These are phyloP conservation scores for Bryoglossum gracile DNA, from an alignment of 495 filamentous ascomycete genomes.

Conservation along the genomic window DNA sequence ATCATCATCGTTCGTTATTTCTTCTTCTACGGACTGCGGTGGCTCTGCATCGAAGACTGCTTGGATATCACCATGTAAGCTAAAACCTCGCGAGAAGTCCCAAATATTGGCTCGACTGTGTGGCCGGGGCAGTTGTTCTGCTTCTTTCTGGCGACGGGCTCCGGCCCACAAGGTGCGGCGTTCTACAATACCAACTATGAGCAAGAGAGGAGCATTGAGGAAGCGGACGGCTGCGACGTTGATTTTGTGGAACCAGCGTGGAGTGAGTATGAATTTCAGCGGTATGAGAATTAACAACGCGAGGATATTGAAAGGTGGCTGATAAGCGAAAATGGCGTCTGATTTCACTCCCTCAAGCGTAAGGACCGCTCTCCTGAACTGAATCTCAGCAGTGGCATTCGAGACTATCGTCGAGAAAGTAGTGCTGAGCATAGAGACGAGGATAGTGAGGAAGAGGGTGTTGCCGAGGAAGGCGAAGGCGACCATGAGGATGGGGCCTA, in stretches of 20 bases:
- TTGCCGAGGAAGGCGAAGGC: slow-evolving; percentile 68
- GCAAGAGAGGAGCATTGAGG: slow-evolving; percentile 58
- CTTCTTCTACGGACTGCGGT: slow-evolving; percentile 42
- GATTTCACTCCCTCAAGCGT: slow-evolving; percentile 71
- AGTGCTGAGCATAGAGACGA: slow-evolving; percentile 67
- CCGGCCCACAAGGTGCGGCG: slow-evolving; percentile 40
- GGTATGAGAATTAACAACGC: slow-evolving; percentile 57
- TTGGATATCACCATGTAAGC: slow-evolving; percentile 57
- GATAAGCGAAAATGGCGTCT: slow-evolving; percentile 58
- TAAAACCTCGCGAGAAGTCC: slow-evolving; percentile 43
- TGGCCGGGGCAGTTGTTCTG: slow-evolving; percentile 20
- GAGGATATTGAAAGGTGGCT: slow-evolving; percentile 66
- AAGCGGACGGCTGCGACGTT: slow-evolving; percentile 57
- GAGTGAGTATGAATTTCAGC: slow-evolving; percentile 54
- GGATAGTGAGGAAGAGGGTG: slow-evolving; percentile 67
- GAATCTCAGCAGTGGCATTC: slow-evolving; percentile 61
- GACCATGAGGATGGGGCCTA: slow-evolving; percentile 64
- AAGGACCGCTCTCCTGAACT: slow-evolving; percentile 63
- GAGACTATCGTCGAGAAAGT: slow-evolving; percentile 60
- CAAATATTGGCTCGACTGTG: slow-evolving; percentile 31
- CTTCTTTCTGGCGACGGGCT: slow-evolving; percentile 34
- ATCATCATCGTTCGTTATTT: slow-evolving; percentile 28
- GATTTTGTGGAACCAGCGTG: slow-evolving; percentile 73
- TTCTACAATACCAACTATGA: slow-evolving; percentile 52
- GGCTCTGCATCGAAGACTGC: slow-evolving; percentile 62